phyloP scores from a whole-genome alignment of 1,139 yeast genomes.

The Pichia sp. region DNA sequence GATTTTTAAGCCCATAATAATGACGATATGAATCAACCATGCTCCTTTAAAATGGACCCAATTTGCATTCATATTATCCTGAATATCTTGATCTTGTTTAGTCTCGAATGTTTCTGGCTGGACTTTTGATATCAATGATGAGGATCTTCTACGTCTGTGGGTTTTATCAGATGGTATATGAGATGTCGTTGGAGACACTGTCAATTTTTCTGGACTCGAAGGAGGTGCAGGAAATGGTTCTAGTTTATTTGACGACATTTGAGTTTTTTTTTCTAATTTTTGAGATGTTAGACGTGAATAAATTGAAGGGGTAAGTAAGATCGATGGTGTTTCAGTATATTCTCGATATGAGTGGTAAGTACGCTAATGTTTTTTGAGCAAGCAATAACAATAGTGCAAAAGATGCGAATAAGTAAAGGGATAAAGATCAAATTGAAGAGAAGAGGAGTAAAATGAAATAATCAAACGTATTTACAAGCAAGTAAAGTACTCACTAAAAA shows the following conservation, averaged over 20 bases:
- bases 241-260: neutral
- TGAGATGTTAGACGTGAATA: too few relatives aligned
- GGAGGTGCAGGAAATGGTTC: slow-evolving; percentile 22
- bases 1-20: slow-evolving; percentile 63
- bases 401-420: too few relatives aligned
- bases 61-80: slow-evolving; percentile 85
- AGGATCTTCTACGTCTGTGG: slow-evolving; percentile 47
- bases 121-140: slow-evolving; percentile 74
- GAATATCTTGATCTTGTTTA: slow-evolving; percentile 81
- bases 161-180: slow-evolving; percentile 19
- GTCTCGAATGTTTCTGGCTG: slow-evolving; percentile 92
- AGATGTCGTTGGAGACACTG: slow-evolving; percentile 12
- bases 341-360: too few relatives aligned
- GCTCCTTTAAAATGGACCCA: slow-evolving; percentile 98
- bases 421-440: too few relatives aligned
- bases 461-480: too few relatives aligned
- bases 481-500: too few relatives aligned
- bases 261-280: too few relatives aligned
- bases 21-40: slow-evolving; percentile 86
- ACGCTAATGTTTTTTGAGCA: too few relatives aligned
- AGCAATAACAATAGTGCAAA: too few relatives aligned
- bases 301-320: too few relatives aligned
- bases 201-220: slow-evolving; percentile 24
- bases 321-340: too few relatives aligned
- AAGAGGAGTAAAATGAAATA: too few relatives aligned